Evolutionary conservation across 1,284 basidiomycete genomes (phyloP).

Genomic region (Erythrobasidium hasegawianum): DNA sequence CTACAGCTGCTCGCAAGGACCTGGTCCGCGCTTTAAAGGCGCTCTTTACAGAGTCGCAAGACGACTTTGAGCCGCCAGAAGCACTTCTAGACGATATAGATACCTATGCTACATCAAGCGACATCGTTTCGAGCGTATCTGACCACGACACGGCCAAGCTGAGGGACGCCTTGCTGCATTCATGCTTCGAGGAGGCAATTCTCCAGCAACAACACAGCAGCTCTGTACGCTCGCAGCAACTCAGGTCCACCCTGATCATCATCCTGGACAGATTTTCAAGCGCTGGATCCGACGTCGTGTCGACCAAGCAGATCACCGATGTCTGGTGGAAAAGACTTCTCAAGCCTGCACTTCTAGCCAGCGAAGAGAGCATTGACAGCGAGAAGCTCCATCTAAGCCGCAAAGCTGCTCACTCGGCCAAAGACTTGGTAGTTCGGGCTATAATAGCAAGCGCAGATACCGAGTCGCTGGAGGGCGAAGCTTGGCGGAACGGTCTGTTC

Average conservation of each 20-base stretch:
- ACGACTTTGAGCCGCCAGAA: slow-evolving; percentile 24
- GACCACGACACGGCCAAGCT: slow-evolving; percentile 21
- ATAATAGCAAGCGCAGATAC: not conserved
- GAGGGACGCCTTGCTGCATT: slow-evolving; percentile 12
- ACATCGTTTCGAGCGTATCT: slow-evolving; percentile 13
- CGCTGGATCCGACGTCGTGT: slow-evolving; percentile 17
- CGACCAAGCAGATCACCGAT: slow-evolving; percentile 15
- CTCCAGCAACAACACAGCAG: not conserved
- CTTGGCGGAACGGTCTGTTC: slow-evolving; percentile 17
- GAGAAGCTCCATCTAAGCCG: slow-evolving; percentile 16
- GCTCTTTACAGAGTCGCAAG: not conserved
- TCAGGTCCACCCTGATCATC: slow-evolving; percentile 26
- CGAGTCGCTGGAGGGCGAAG: slow-evolving; percentile 2
- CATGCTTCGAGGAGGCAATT: slow-evolving; percentile 30
- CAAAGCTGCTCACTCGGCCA: slow-evolving; percentile 19
- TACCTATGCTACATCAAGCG: slow-evolving; percentile 20
- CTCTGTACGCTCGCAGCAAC: not conserved
- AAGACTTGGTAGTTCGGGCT: slow-evolving; percentile 18
- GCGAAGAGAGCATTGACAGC: slow-evolving; percentile 6
- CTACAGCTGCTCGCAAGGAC: slow-evolving; percentile 28
- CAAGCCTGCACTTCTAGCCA: slow-evolving; percentile 14
- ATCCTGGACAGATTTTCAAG: slow-evolving; percentile 24
- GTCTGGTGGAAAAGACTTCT: slow-evolving; percentile 29
- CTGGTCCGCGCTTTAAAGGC: slow-evolving; percentile 11
- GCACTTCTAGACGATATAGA: slow-evolving; percentile 20